These are phyloP conservation scores for Leucocoprinus birnbaumii DNA, from an alignment of 768 basidiomycete species.

Conservation along the genomic window DNA sequence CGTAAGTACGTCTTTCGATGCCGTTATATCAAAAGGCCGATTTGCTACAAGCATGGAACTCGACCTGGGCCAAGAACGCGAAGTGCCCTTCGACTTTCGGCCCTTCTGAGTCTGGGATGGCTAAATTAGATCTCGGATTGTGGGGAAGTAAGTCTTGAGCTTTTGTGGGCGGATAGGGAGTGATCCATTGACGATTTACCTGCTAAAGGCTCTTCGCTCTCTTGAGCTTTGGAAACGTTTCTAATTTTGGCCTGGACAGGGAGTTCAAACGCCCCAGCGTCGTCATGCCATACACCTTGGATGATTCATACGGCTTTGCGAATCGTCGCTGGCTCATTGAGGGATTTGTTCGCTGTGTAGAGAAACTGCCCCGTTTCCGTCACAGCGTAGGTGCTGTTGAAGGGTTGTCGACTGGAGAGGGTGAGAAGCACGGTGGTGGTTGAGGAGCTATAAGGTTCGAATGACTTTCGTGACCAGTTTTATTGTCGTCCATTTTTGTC, in stretches of 20 bases:
- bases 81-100: neutral
- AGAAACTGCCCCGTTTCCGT: neutral
- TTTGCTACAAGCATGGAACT: neutral
- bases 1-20: neutral
- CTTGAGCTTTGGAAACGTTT: no score
- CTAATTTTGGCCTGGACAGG: no score
- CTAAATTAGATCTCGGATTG: neutral
- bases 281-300: neutral
- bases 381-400: neutral
- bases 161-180: no score
- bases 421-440: no score
- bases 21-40: neutral
- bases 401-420: neutral
- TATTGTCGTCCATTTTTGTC: no score
- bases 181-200: no score
- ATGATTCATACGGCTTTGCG: neutral
- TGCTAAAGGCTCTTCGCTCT: no score
- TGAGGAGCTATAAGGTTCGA: no score
- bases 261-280: neutral
- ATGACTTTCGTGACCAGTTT: no score
- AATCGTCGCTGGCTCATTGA: neutral
- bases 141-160: no score
- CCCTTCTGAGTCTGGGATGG: neutral
- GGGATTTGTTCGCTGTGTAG: neutral
- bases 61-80: neutral